Evolutionary conservation across 1,284 basidiomycete species (phyloP).

Genomic region (Psilocybe mexicana): DNA sequence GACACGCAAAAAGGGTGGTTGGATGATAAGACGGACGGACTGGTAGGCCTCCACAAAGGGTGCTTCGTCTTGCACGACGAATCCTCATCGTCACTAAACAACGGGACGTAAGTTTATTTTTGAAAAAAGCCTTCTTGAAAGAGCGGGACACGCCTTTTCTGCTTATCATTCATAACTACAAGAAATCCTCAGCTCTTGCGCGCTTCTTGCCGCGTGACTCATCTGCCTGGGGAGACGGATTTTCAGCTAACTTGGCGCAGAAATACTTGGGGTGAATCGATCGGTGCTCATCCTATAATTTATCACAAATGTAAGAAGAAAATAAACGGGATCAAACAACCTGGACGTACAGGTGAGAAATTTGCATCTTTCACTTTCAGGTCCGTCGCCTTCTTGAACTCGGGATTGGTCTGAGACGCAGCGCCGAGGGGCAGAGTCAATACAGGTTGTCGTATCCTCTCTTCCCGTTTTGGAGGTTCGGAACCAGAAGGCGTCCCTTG

Average conservation of each 20-base stretch:
- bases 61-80: not conserved
- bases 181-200: conserved; percentile 76
- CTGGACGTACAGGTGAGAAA: conserved; percentile 62
- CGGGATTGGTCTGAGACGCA: conserved; percentile 63
- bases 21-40: conserved; percentile 27
- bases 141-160: conserved; percentile 1
- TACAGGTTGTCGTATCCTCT: conserved; percentile 23
- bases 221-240: conserved; percentile 40
- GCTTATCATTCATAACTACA: conserved; percentile 35
- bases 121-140: not conserved
- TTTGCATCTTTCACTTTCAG: conserved; percentile 78
- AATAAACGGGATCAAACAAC: not conserved
- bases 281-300: conserved; percentile 74
- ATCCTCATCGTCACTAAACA: not conserved
- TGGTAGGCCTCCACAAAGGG: conserved; percentile 16
- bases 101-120: not conserved
- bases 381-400: conserved; percentile 77
- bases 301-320: not conserved
- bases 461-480: conserved; percentile 12
- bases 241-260: conserved; percentile 44
- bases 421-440: conserved; percentile 59
- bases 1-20: conserved; percentile 8
- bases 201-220: conserved; percentile 75
- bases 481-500: conserved; percentile 15
- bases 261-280: conserved; percentile 76